Base-by-base conservation (phyloP, 2,329 filamentous ascomycete genomes). In the Herpotrichia juniperi region DNA sequence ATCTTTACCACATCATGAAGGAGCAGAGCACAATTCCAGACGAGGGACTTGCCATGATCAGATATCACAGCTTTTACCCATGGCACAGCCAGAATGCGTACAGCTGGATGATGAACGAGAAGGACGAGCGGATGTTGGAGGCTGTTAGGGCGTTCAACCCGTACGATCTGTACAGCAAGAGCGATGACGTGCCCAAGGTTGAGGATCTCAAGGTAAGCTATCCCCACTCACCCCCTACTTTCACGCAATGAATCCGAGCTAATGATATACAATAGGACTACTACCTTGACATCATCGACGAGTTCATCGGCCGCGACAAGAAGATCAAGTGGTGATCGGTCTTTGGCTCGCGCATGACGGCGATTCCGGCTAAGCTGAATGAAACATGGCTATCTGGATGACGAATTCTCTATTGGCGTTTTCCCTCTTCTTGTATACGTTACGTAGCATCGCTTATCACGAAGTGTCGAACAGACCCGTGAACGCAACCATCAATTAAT, bases 131-230 rank as follows among this genome's bases (percentile, higher is more conserved):
- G 64, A 92, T 96, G 87, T 78, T 96, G 63, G 84, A 85, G 68
- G 91, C 91, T 8, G 91, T 96, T 44, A 83, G 85, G 73, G 90
- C 89, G 0, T 96, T 96, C 76, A 96, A 96, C 72, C 91, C 91
- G 0, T 96, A 96, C 66, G 92, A 96, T 70, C 71, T 96, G 46
- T 96, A 96, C 79, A 93, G 89, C 79, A 96, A 96, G 86, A 92
- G 87, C 63, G 91, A 96, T 66, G 89, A 85, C 21, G 81, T 91
- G 19, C 91, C 91, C 1, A 87, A 84, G 51, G 83, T 87, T 1
- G 88, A 91, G 67, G 85, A 90, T 64, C 78, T 96, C 51, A 96
- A 93, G 82, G 82, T 83, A 63, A 60, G 77, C 63, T 53, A n/a
- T 14, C n/a, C n/a, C n/a, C n/a, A n/a, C n/a, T n/a, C n/a, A n/a